These are phyloP conservation scores for Fusarium duplospermum DNA, from an alignment of 2,329 filamentous ascomycete genomes.

Conservation along the genomic window DNA sequence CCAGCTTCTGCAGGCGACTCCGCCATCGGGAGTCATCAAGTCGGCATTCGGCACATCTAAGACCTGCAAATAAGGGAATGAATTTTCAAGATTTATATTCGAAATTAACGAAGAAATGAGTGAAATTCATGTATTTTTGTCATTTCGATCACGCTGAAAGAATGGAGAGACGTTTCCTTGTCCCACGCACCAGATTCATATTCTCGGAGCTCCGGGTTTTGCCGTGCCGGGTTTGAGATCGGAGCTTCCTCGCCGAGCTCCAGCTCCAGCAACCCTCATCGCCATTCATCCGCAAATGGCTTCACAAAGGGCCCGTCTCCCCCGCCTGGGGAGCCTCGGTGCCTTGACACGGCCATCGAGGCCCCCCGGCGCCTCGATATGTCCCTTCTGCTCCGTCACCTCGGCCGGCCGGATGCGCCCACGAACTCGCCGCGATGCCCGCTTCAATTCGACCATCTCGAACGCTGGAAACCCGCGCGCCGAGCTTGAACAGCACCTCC, in stretches of 20 bases:
- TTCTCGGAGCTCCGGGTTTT: constrained; percentile 41
- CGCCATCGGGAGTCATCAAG: neutral
- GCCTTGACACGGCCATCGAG: constrained; percentile 36
- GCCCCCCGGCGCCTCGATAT: constrained; percentile 36
- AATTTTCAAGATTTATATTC: neutral
- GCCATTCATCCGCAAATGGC: constrained; percentile 45
- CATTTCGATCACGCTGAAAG: neutral
- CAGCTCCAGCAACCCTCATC: constrained; percentile 28
- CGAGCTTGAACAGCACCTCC: constrained; percentile 70
- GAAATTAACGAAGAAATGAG: neutral
- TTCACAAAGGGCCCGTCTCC: constrained; percentile 45
- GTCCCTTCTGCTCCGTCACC: constrained; percentile 48
- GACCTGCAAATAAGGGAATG: neutral
- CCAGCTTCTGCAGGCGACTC: neutral
- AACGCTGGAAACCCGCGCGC: constrained; percentile 52
- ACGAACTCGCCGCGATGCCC: constrained; percentile 39
- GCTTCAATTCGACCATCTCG: constrained; percentile 48
- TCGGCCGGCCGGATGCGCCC: constrained; percentile 34
- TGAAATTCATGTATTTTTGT: neutral
- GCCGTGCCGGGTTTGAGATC: constrained; percentile 36
- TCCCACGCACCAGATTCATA: neutral
- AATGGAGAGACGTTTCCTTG: neutral
- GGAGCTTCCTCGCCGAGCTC: constrained; percentile 37
- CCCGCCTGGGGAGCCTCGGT: constrained; percentile 44
- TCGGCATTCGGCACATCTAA: neutral